Evolutionary conservation across 106 monocot genomes (phyloP).

Genomic region (Phalaenopsis equestris): DNA sequence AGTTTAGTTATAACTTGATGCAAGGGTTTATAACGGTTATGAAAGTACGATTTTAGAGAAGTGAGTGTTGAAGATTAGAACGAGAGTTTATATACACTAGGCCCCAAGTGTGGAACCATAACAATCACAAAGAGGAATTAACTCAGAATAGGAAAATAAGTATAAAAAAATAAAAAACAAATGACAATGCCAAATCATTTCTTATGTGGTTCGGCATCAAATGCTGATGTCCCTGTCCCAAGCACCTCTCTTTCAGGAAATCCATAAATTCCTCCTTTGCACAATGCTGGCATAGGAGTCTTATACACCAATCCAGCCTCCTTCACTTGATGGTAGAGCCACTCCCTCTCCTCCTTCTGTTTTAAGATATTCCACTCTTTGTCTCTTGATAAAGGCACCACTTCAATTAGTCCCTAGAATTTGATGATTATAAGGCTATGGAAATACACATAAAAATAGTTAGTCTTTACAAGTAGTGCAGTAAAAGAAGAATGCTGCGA

Average conservation of each 20-base stretch:
- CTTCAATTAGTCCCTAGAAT: too few relatives aligned
- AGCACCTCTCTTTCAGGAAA: background rate
- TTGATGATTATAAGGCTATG: too few relatives aligned
- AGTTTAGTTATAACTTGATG: background rate
- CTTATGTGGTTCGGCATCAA: background rate
- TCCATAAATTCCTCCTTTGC: background rate
- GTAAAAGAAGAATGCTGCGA: too few relatives aligned
- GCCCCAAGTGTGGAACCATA: background rate
- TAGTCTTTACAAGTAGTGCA: too few relatives aligned
- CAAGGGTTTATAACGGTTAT: background rate
- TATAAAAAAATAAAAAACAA: background rate
- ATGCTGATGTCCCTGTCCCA: background rate
- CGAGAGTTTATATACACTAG: background rate
- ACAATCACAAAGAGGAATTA: background rate
- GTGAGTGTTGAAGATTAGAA: background rate
- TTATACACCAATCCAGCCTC: background rate
- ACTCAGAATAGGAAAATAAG: background rate
- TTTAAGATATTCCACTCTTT: too few relatives aligned
- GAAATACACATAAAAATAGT: too few relatives aligned
- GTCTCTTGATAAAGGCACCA: too few relatives aligned
- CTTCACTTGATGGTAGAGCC: background rate
- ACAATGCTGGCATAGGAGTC: background rate
- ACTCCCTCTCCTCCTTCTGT: too few relatives aligned
- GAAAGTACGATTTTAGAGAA: background rate
- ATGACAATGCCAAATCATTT: background rate